Evolutionary conservation across 2,329 filamentous ascomycete genomes (phyloP), one percentile per base, ranked within the genome.

Genomic region (Ophiosphaerella narmari): DNA sequence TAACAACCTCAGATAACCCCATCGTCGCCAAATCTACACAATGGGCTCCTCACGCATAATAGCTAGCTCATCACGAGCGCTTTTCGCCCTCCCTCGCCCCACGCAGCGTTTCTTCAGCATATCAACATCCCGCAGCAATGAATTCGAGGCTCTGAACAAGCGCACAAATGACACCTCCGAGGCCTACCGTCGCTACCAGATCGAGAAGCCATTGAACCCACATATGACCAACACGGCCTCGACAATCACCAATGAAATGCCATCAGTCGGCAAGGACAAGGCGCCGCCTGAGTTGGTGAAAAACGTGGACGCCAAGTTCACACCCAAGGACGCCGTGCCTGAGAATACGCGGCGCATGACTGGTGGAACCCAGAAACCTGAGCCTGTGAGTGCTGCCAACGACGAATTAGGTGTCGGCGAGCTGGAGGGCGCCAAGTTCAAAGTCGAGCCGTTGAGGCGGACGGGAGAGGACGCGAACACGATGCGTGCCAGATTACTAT

Each of bases 371-470:
- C 84, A 87, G 70, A 71, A 77, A 47, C 75, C 74, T 39, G 75
- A 76, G 44, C 60, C 68, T 39, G 63, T 62, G 13, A 67, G 60
- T 44, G 64, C 56, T 26, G 52, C 50, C 21, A 69, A 67, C 48
- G 57, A 59, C 43, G 63, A 67, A 39, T 50, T 65, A 21, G 65
- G 56, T 45, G 59, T 64, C 29, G 68, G 66, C 35, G 77, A 76
- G 48, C 18, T 63, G 43, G 62, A 66, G 46, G 66, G 75, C 65
- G 83, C 83, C 67, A 75, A 80, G 52, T 96, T 97, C 77, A 89
- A 85, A 72, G 86, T 97, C 66, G 90, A 96, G 80, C 94, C 94
- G n/a, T 76, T 97, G 60, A 85, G 89, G 54, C 84, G 94, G 43
- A 83, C 82, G 7, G 91, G 91, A 65, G 94, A 99, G 76, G 89